A percentile compares a stretch with the other conserved stretches of the same genome.
These are phyloP conservation scores for Cinnamomum chago DNA, from an alignment of 164 flowering plant genomes.

Conservation along the genomic window DNA sequence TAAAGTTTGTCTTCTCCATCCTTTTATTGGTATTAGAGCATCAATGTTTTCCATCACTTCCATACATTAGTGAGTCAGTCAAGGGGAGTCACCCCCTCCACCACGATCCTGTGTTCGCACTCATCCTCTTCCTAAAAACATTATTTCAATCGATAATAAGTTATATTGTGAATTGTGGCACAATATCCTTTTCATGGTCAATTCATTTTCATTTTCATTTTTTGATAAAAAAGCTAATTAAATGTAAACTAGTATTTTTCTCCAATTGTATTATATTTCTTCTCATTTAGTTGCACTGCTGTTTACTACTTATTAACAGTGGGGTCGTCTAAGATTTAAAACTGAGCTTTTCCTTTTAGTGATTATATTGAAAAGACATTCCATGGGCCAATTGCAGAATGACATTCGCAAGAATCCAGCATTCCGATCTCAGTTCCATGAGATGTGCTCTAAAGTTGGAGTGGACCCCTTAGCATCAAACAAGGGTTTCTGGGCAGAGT, in stretches of 20 bases:
- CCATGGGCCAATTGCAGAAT: conserved; percentile 50
- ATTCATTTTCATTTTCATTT: too few species aligned
- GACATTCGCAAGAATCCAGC: conserved; percentile 96
- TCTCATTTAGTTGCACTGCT: background rate
- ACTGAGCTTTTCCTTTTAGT: background rate
- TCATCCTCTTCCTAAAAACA: too few species aligned
- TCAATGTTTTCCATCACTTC: too few species aligned
- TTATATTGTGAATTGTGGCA: too few species aligned
- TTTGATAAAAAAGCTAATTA: background rate
- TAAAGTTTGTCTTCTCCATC: too few species aligned
- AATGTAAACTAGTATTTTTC: background rate
- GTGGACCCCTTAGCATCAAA: conserved; percentile 96
- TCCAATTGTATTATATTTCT: background rate
- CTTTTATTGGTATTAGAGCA: too few species aligned
- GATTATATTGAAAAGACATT: background rate
- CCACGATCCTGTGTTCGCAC: too few species aligned
- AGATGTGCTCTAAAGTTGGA: conserved; percentile 98
- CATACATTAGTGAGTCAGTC: too few species aligned
- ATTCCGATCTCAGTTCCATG: conserved; percentile 91
- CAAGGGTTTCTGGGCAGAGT: conserved; percentile 98
- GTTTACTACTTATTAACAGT: background rate
- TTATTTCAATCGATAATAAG: too few species aligned
- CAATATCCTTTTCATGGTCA: background rate
- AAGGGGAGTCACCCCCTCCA: too few species aligned
- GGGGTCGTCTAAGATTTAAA: background rate